Evolutionary conservation across 495 filamentous ascomycete species (phyloP).

Genomic region (Pyronema domesticum): DNA sequence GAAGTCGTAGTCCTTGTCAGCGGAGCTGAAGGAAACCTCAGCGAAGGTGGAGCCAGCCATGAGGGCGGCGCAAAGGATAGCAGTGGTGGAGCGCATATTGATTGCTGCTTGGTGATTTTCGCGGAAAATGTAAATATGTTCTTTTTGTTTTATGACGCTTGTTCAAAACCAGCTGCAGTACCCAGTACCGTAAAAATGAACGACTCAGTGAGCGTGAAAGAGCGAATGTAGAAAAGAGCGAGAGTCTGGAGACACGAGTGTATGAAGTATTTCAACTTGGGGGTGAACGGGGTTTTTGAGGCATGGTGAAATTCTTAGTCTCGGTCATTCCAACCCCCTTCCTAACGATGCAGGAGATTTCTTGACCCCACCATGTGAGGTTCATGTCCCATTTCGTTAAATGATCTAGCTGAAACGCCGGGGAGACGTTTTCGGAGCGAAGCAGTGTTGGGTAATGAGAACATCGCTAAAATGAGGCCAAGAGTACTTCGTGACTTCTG

Average conservation of each 20-base stretch:
- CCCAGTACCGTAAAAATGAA: not conserved
- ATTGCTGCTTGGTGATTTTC: not conserved
- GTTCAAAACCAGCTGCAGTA: not conserved
- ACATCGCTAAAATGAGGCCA: no score
- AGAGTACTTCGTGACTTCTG: no score
- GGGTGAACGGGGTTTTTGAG: not conserved
- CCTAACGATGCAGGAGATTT: not conserved
- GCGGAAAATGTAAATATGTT: not conserved
- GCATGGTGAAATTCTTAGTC: not conserved
- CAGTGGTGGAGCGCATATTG: constrained; percentile 1
- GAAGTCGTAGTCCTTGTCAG: constrained; percentile 3
- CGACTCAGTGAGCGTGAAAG: not conserved
- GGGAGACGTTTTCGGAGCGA: no score
- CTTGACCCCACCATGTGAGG: not conserved
- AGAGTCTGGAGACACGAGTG: no score
- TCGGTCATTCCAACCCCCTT: not conserved
- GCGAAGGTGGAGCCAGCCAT: constrained; percentile 1
- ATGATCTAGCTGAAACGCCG: no score
- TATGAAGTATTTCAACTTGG: not conserved
- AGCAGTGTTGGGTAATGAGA: no score
- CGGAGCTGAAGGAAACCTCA: constrained; percentile 9
- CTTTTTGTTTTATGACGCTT: no score
- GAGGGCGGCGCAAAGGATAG: constrained; percentile 1
- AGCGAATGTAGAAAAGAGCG: constrained; percentile 1
- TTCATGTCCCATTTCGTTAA: no score